Evolutionary conservation across 1,284 basidiomycete species (phyloP), one percentile per base, ranked within the genome.

Genomic region (Omphalotus olearius): DNA sequence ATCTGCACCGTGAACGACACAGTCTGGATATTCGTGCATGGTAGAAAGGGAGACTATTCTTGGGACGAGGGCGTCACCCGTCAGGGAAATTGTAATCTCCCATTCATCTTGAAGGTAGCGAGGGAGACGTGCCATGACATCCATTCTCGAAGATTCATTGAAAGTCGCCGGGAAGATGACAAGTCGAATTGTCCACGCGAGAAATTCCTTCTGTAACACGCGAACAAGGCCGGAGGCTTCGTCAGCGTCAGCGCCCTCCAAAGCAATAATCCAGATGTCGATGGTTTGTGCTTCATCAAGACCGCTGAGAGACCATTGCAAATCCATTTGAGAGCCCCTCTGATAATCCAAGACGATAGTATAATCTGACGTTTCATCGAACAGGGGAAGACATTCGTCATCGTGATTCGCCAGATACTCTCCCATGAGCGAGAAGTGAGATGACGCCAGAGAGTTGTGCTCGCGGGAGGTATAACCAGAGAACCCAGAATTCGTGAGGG

Each of bases 281-380:
- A 52, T 28, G 50, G 43, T 25, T 54, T 59, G 11, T 57, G 30
- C 42, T 2, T 53, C 51, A 43, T 60, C 56, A 23, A 64, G 50
- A 10, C 55, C 57, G 14, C 52, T 55, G 30, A 65, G 44, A 33
- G 59, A 47, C 54, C 56, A 55, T 38, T 62, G 59, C 36, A 65
- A 50, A 4, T 62, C 51, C 9, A 53, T 36, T 40, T 64, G 61
- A 9, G 50, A 30, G 20, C 62, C 62, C 13, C 52, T 52, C 5
- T 16, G 43, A 33, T 60, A 62, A 4, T 48, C 47, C 36, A 58
- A 58, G 30, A 13, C 7, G 13, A 33, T 33, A 13, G 2, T 56
- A 43, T 28, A 61, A 57, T 41, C 35, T 46, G 49, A 41, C 17
- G 28, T 14, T 14, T 50, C 47, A 11, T 51, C 25, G 1, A 56